Conservation (phyloP, 2,329 filamentous ascomycete species). For the Juglanconis juglandina region DNA sequence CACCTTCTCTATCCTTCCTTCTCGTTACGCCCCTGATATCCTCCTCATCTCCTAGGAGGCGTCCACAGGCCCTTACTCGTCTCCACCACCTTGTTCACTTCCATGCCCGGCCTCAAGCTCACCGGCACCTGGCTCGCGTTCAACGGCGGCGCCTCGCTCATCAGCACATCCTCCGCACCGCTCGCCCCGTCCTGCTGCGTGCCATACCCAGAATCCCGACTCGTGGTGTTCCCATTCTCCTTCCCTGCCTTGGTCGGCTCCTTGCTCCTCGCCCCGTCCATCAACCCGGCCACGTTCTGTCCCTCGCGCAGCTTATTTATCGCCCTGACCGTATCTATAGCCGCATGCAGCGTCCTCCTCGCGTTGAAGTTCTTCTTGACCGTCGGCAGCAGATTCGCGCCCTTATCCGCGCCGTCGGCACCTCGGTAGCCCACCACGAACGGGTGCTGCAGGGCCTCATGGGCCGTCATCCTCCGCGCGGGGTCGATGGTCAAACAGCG, state of each 20-base stretch:
- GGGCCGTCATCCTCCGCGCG: slow-evolving; percentile 81
- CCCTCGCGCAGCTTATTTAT: slow-evolving; percentile 69
- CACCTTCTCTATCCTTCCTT: not conserved
- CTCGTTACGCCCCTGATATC: not conserved
- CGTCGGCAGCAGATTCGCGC: slow-evolving; percentile 62
- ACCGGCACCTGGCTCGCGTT: slow-evolving; percentile 38
- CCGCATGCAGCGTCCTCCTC: slow-evolving; percentile 63
- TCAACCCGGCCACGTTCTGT: slow-evolving; percentile 48
- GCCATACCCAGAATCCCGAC: slow-evolving; percentile 48
- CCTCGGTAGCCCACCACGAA: slow-evolving; percentile 56
- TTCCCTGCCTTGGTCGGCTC: slow-evolving; percentile 43
- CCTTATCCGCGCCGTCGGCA: slow-evolving; percentile 41
- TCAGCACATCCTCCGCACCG: slow-evolving; percentile 41
- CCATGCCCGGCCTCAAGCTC: slow-evolving; percentile 52
- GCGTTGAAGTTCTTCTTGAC: slow-evolving; percentile 76
- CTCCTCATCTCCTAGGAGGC: slow-evolving; percentile 13
- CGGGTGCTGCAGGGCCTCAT: slow-evolving; percentile 67
- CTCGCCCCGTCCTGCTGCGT: slow-evolving; percentile 34
- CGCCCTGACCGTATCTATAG: slow-evolving; percentile 67
- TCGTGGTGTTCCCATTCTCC: slow-evolving; percentile 38
- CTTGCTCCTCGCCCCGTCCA: slow-evolving; percentile 56
- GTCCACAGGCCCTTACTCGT: slow-evolving; percentile 64
- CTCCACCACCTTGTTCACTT: slow-evolving; percentile 57
- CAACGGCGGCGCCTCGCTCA: slow-evolving; percentile 41
- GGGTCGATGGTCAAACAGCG: slow-evolving; percentile 90